These are phyloP conservation scores for Saccharomycopsis sp. DNA, from an alignment of 805 yeast genomes.

Conservation along the genomic window DNA sequence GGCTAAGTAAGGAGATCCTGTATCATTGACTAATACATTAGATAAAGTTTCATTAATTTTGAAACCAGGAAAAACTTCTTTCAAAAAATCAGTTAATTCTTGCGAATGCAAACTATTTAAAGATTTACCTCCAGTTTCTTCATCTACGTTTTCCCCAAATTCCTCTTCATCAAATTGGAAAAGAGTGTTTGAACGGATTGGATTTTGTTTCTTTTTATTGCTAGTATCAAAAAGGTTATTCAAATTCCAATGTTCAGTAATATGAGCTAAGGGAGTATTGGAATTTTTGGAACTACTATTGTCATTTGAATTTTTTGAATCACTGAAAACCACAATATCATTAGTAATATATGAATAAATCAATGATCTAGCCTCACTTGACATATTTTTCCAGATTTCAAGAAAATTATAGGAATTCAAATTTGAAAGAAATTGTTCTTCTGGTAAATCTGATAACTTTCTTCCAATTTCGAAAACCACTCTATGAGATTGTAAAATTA, in stretches of 20 bases:
- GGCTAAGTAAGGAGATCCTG: conserved; percentile 43
- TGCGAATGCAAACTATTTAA: conserved; percentile 26
- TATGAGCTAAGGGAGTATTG: conserved; percentile 10
- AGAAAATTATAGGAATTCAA: conserved; percentile 26
- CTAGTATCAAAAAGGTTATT: conserved; percentile 10
- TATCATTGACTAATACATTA: conserved; percentile 24
- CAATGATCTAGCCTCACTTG: conserved; percentile 30
- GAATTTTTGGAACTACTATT: background rate
- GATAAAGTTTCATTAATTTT: conserved; percentile 13
- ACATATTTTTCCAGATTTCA: conserved; percentile 35
- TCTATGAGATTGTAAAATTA: conserved; percentile 60
- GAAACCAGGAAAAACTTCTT: conserved; percentile 67
- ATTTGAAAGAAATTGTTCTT: conserved; percentile 16
- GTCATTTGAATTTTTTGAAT: background rate
- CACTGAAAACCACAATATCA: conserved; percentile 14
- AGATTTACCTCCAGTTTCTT: conserved; percentile 16
- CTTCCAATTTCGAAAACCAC: conserved; percentile 49
- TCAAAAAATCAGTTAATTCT: conserved; percentile 35
- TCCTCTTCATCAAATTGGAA: conserved; percentile 29
- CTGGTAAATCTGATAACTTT: conserved; percentile 20
- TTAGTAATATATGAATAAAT: conserved; percentile 28
- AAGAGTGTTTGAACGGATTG: conserved; percentile 12
- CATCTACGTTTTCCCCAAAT: conserved; percentile 15
- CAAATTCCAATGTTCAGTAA: conserved; percentile 13
- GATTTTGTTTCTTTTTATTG: conserved; percentile 1